Evolutionary conservation across 345 rosid species (phyloP), one percentile per base, ranked within the genome.

Genomic region (Hypericum perforatum): DNA sequence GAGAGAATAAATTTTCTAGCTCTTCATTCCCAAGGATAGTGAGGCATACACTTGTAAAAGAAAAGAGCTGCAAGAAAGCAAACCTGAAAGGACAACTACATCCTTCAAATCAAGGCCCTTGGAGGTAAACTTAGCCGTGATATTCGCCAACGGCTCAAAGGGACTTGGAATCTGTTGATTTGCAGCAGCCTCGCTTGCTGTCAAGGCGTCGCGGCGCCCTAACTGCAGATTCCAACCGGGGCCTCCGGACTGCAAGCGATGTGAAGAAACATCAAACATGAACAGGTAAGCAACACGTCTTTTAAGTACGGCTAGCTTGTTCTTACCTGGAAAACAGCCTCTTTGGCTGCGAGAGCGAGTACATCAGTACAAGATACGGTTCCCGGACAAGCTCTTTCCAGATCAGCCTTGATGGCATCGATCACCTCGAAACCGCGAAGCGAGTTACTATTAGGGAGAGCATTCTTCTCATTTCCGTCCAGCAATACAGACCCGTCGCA

Each of bases 51-150:
- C 9, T 15, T n/a, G 40, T 22, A 45, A 6, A 2, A 11, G 16
- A 47, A 14, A 37, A 39, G 5, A 4, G 36, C n/a, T 9, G 49
- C 13, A 6, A 5, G 11, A 49, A 69, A 41, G 16, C 54, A 40
- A 53, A 78, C 86, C 90, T 63, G 92, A 84, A 41, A 84, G 80
- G 39, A 73, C 88, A 39, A 79, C 94, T 10, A 77, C 74, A 57
- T 84, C 94, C 69, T 79, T 81, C 32, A 68, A 48, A 8, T 70
- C 74, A 48, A 84, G 94, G 45, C 85, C 88, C 66, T 74, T 78
- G 2, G 82, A 40, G 51, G 74, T 71, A 37, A 84, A 81, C 60
- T 79, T 81, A 43, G 73, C 68, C 5, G 77, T 84, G 59, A 84
- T 78, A 69, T 66, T 81, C 22, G 59, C 75, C 32, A 80, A 54